A percentile compares a stretch with the other conserved stretches of the same genome.
Conservation (phyloP, 2,329 filamentous ascomycete genomes). For the Eutypella sp. region DNA sequence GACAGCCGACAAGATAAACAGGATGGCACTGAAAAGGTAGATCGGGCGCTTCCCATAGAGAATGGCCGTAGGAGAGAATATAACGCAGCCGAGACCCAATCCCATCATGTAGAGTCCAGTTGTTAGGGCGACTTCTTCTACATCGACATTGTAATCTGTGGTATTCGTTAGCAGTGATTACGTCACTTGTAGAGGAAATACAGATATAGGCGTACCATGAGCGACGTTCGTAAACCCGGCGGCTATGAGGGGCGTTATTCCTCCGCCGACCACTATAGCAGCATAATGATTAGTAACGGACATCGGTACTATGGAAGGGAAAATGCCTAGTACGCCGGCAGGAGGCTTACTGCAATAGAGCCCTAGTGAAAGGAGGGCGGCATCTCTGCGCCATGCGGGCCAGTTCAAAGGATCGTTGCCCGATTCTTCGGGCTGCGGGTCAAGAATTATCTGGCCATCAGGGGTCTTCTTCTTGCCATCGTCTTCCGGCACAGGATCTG, state of each 20-base stretch:
- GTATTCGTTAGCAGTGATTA: slow-evolving; percentile 8
- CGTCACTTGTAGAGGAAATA: not conserved
- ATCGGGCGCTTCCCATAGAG: slow-evolving; percentile 86
- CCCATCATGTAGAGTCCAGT: slow-evolving; percentile 95
- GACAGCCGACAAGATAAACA: slow-evolving; percentile 72
- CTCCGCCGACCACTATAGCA: slow-evolving; percentile 68
- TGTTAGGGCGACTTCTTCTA: slow-evolving; percentile 74
- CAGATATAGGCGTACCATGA: slow-evolving; percentile 35
- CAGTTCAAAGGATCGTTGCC: slow-evolving; percentile 91
- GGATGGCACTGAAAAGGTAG: slow-evolving; percentile 69
- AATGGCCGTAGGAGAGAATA: slow-evolving; percentile 88
- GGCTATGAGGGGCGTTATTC: slow-evolving; percentile 84
- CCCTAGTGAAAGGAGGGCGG: slow-evolving; percentile 74
- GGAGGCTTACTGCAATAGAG: slow-evolving; percentile 65
- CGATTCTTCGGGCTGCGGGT: slow-evolving; percentile 88
- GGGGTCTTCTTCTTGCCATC: slow-evolving; percentile 71
- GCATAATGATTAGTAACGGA: not conserved
- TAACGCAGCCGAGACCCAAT: slow-evolving; percentile 74
- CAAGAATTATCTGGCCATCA: slow-evolving; percentile 79
- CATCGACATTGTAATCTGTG: slow-evolving; percentile 54
- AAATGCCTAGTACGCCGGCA: no score
- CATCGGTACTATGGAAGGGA: no score
- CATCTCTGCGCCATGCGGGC: slow-evolving; percentile 75
- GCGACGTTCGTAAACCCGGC: slow-evolving; percentile 85
- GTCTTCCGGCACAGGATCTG: slow-evolving; percentile 24